Evolutionary conservation across 441 rosid species (phyloP).

Genomic region (Flueggea neowawraea): DNA sequence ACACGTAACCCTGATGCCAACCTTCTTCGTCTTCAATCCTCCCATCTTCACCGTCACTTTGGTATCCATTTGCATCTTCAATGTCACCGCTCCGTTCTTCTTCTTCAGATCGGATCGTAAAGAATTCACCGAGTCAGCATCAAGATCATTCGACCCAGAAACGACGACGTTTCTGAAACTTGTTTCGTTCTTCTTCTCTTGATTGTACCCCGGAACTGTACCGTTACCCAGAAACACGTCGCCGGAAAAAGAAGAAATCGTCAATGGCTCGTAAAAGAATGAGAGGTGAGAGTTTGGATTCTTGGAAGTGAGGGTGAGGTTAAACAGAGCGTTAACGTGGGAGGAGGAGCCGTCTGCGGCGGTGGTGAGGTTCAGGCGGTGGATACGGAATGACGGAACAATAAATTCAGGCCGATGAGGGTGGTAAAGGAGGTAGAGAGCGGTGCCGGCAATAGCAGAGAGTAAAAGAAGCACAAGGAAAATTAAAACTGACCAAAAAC

Average conservation of each 20-base stretch:
- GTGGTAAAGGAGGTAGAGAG: conserved; percentile 66
- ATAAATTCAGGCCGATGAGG: conserved; percentile 82
- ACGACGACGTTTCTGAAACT: conserved; percentile 41
- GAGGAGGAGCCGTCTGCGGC: conserved; percentile 54
- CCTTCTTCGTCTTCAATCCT: conserved; percentile 47
- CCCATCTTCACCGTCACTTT: conserved; percentile 68
- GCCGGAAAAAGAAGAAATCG: conserved; percentile 33
- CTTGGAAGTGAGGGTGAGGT: conserved; percentile 58
- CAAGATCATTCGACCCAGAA: conserved; percentile 28
- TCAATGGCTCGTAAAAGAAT: conserved; percentile 49
- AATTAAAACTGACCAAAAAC: conserved; percentile 58
- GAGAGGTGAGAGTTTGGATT: conserved; percentile 83
- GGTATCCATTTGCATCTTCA: conserved; percentile 61
- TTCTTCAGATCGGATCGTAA: conserved; percentile 52
- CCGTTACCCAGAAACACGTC: conserved; percentile 55
- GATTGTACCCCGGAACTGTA: conserved; percentile 44
- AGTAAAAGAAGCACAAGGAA: conserved; percentile 50
- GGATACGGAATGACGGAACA: conserved; percentile 61
- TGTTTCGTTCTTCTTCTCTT: conserved; percentile 66
- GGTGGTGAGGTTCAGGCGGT: conserved; percentile 66
- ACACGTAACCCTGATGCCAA: conserved; percentile 65
- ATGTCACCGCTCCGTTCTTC: conserved; percentile 35
- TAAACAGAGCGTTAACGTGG: conserved; percentile 43
- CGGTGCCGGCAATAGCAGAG: conserved; percentile 43
- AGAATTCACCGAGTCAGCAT: conserved; percentile 43